Conservation (phyloP, 805 yeast species). For the Kodamaea neixiangensis region DNA sequence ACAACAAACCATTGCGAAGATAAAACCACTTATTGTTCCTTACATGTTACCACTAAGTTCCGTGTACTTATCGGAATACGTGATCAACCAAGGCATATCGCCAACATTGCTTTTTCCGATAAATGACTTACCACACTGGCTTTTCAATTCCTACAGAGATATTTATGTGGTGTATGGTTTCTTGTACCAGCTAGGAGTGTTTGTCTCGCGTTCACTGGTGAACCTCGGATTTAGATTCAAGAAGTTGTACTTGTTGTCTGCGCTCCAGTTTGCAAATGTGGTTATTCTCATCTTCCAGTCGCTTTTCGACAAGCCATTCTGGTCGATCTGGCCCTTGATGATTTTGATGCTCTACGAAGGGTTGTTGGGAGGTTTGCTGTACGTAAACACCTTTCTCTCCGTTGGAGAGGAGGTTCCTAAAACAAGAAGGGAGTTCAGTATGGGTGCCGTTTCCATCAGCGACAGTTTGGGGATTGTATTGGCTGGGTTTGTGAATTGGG, state of each 20-base stretch:
- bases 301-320: constrained; percentile 52
- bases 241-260: constrained; percentile 60
- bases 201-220: constrained; percentile 84
- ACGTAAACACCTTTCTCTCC: constrained; percentile 82
- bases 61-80: constrained; percentile 84
- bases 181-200: constrained; percentile 88
- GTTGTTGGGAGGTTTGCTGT: constrained; percentile 84
- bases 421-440: constrained; percentile 53
- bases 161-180: constrained; percentile 91
- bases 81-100: constrained; percentile 87
- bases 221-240: constrained; percentile 58
- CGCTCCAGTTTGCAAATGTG: constrained; percentile 68
- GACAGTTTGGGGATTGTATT: constrained; percentile 82
- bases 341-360: constrained; percentile 81
- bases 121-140: constrained; percentile 58
- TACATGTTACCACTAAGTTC: constrained; percentile 82
- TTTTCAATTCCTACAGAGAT: constrained; percentile 69
- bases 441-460: constrained; percentile 82
- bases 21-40: constrained; percentile 53
- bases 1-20: constrained; percentile 20
- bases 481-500: constrained; percentile 75
- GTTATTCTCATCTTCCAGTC: constrained; percentile 64
- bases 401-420: constrained; percentile 61
- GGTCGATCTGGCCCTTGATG: constrained; percentile 63
- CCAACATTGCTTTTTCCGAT: constrained; percentile 85